phyloP scores from a whole-genome alignment of 495 filamentous ascomycete genomes.

The Hypomontagnella monticulosa region DNA sequence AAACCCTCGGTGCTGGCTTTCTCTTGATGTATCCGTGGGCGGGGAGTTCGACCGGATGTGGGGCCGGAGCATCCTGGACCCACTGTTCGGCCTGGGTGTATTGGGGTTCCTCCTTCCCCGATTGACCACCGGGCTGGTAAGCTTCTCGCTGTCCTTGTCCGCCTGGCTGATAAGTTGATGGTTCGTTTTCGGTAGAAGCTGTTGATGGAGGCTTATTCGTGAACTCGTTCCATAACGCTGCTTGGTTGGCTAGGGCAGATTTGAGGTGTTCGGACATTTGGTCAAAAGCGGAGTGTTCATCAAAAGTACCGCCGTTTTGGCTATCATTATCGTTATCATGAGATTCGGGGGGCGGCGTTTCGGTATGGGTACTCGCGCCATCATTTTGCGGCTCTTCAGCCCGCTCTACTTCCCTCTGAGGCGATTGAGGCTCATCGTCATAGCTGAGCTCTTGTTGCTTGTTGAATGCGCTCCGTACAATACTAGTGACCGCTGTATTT shows the following conservation, averaged over 20 bases:
- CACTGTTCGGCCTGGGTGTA: slow-evolving; percentile 2
- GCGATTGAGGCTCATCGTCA: slow-evolving; percentile 39
- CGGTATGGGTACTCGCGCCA: neutral
- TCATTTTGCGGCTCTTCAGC: neutral
- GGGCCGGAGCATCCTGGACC: slow-evolving; percentile 8
- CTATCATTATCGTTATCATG: neutral
- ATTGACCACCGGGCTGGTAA: neutral
- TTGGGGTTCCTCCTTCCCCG: slow-evolving; percentile 7
- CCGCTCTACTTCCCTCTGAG: neutral
- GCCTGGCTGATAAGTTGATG: neutral
- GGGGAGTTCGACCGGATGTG: slow-evolving; percentile 29
- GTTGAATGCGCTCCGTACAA: slow-evolving; percentile 38
- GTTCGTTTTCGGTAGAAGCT: slow-evolving; percentile 7
- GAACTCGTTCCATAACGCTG: slow-evolving; percentile 28
- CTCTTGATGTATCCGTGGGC: slow-evolving; percentile 33
- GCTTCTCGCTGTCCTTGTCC: neutral
- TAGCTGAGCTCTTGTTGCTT: slow-evolving; percentile 38
- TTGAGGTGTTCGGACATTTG: slow-evolving; percentile 37
- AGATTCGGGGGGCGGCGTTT: neutral
- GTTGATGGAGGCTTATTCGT: slow-evolving; percentile 1
- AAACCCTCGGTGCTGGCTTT: slow-evolving; percentile 35
- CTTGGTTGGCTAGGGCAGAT: slow-evolving; percentile 41
- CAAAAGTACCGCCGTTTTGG: neutral
- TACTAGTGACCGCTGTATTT: slow-evolving; percentile 34
- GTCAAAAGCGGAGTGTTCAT: slow-evolving; percentile 13